These are phyloP conservation scores for Annulohypoxylon nitens DNA, from an alignment of 495 filamentous ascomycete species.

Conservation along the genomic window DNA sequence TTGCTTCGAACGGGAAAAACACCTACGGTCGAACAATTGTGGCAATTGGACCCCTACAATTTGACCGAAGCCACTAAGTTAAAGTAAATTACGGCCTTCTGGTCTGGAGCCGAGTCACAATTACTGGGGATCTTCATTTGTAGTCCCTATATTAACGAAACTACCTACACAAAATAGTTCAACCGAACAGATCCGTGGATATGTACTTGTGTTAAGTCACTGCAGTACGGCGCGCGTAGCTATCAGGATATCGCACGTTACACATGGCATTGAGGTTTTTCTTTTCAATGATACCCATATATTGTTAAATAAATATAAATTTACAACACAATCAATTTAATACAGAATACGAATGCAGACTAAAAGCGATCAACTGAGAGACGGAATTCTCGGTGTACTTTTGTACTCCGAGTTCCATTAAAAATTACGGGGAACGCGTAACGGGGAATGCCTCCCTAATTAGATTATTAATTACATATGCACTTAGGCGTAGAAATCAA, in stretches of 20 bases:
- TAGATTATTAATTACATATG: background rate
- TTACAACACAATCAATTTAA: background rate
- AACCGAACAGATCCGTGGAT: background rate
- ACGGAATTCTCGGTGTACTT: slow-evolving; percentile 3
- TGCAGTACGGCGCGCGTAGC: background rate
- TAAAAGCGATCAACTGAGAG: background rate
- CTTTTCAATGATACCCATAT: slow-evolving; percentile 10
- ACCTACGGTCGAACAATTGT: background rate
- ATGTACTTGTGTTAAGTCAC: background rate
- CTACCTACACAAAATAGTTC: background rate
- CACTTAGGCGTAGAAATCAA: background rate
- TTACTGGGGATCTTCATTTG: background rate
- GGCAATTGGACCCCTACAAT: background rate
- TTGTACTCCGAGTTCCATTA: background rate
- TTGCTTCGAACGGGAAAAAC: background rate
- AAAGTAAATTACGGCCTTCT: background rate
- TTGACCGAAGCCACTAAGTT: background rate
- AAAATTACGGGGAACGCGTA: background rate
- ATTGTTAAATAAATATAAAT: slow-evolving; percentile 4
- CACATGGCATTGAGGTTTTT: background rate
- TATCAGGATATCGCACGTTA: background rate
- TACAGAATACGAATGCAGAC: background rate
- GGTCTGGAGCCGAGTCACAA: background rate
- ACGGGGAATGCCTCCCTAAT: background rate
- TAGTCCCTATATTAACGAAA: background rate